Evolutionary conservation across 306 rosid genomes (phyloP), one percentile per base, ranked within the genome.

Genomic region (Castanopsis chinensis): DNA sequence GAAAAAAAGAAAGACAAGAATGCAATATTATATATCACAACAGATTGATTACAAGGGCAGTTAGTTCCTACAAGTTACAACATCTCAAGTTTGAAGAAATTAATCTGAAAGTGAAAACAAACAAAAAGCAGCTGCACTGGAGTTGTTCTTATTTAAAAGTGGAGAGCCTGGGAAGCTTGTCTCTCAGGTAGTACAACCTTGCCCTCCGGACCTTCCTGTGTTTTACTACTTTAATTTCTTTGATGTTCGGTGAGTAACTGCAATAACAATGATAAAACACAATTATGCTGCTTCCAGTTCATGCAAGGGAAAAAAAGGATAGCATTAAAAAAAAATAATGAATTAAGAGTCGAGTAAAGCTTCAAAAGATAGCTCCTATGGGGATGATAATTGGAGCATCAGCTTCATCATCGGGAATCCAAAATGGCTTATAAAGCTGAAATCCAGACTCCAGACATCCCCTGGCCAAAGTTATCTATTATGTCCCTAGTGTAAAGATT

Each of bases 181-280:
- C 93, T 83, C 97, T 89, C 77, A 93, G 84, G 86, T 90, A 95
- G 82, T 95, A 91, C 83, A 91, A 73, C 75, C 92, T 93, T 21
- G 99, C 99, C 82, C 97, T 89, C 86, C 99, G 83, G 54, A 95
- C 99, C 85, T 93, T 91, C 71, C 99, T 90, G 86, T 93, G 98
- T 45, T 5, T 89, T 14, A 93, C 80, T 55, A 95, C 97, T 83
- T 77, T 95, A 57, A 95, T 53, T 85, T 93, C 98, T 86, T 93
- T 95, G 78, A 95, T 91, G 86, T 90, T 93, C 68, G 98, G 99
- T 13, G 98, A 95, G 89, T 95, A 95, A 73, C 99, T 95, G 89
- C 75, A 77, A 67, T 61, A 74, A 68, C 25, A 78, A 76, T 74
- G n/a, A 78, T 61, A 73, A 74, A 41, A 7, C 83, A 69, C 35